A percentile compares a stretch with the other conserved stretches of the same genome.
Evolutionary conservation across 108 stramenopile genomes (phyloP).

Genomic region (Tribonema minus): DNA sequence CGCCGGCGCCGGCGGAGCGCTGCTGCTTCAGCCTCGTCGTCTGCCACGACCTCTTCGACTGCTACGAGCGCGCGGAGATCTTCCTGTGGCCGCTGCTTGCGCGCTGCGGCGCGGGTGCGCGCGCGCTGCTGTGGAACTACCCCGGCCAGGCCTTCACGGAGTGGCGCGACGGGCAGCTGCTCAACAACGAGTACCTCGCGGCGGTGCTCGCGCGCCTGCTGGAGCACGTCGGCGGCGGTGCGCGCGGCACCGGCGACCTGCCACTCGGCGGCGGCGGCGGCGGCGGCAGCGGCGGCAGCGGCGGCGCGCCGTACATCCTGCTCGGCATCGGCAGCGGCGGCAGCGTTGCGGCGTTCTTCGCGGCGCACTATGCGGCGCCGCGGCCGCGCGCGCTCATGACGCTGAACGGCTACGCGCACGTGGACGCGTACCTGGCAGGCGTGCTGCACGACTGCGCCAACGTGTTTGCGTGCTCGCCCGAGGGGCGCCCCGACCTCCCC

Average conservation of each 20-base stretch:
- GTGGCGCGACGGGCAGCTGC: conserved; percentile 63
- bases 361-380: conserved; percentile 57
- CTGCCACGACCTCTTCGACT: conserved; percentile 79
- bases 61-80: conserved; percentile 70
- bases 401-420: conserved; percentile 69
- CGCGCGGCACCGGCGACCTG: background rate
- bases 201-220: conserved; percentile 60
- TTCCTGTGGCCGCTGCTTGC: conserved; percentile 65
- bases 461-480: conserved; percentile 70
- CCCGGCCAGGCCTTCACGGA: conserved; percentile 80
- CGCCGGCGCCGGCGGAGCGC: too few species aligned
- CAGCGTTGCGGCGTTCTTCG: conserved; percentile 65
- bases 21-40: conserved; percentile 75
- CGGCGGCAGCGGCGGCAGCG: too few species aligned
- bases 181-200: conserved; percentile 79
- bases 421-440: conserved; percentile 74
- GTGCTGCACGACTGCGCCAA: conserved; percentile 80
- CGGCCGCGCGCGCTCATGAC: conserved; percentile 63
- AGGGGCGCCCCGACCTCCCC: conserved; percentile 74
- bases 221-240: conserved; percentile 65
- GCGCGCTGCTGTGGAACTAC: conserved; percentile 76
- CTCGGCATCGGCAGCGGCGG: conserved; percentile 74
- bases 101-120: conserved; percentile 62
- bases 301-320: conserved; percentile 65
- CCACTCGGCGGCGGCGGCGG: too few species aligned